These are phyloP conservation scores for Tuber brumale DNA, from an alignment of 495 filamentous ascomycete species.

Conservation along the genomic window DNA sequence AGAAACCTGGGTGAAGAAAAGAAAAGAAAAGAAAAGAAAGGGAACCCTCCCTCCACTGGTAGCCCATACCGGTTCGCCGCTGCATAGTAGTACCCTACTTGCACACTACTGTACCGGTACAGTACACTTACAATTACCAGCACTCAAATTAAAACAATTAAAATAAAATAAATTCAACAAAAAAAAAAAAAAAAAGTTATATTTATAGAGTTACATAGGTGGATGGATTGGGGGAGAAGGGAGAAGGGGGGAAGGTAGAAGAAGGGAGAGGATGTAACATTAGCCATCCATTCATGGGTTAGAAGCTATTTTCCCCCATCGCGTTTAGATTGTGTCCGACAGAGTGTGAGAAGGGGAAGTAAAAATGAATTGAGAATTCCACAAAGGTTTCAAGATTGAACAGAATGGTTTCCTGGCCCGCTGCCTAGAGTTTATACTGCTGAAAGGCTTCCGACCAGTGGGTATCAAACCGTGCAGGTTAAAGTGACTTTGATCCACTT, in stretches of 20 bases:
- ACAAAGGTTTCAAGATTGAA: neutral
- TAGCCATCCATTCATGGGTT: neutral
- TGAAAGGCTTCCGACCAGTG: neutral
- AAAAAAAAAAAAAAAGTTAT: neutral
- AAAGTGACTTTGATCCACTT: neutral
- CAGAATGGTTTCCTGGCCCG: neutral
- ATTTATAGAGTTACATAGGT: neutral
- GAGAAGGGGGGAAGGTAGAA: too few relatives aligned
- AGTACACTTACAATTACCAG: neutral
- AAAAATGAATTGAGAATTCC: neutral
- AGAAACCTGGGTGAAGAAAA: neutral
- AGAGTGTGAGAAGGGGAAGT: neutral
- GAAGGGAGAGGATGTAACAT: neutral
- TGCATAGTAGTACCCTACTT: too few relatives aligned
- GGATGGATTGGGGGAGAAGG: neutral
- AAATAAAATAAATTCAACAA: neutral
- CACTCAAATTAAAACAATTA: neutral
- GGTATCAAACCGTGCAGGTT: neutral
- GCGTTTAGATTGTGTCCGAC: neutral
- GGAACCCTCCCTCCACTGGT: neutral
- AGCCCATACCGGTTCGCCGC: neutral
- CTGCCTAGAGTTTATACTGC: neutral
- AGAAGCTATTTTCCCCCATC: neutral
- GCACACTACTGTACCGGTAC: neutral
- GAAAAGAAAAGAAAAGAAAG: neutral